These are phyloP conservation scores for Ophiognomonia clavigignenti-juglandacearum DNA, from an alignment of 2,329 filamentous ascomycete species.

Conservation along the genomic window DNA sequence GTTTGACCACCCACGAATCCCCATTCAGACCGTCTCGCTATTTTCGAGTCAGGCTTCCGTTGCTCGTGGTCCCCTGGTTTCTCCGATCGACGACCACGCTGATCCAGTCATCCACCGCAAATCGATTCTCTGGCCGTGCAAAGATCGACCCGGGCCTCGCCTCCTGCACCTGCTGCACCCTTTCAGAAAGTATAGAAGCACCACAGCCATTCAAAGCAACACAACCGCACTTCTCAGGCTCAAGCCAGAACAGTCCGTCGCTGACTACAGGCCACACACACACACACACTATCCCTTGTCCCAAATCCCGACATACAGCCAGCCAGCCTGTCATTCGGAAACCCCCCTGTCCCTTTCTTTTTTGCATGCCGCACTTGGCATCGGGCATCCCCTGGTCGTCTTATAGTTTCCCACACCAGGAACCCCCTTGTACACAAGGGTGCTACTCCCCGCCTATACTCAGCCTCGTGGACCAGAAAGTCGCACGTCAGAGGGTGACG, in stretches of 20 bases:
- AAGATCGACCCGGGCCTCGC: slow-evolving; percentile 16
- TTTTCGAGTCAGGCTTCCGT: slow-evolving; percentile 14
- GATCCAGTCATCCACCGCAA: slow-evolving; percentile 12
- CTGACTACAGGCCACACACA: slow-evolving; percentile 9
- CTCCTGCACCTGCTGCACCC: slow-evolving; percentile 6
- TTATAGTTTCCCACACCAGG: not conserved
- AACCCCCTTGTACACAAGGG: slow-evolving; percentile 1
- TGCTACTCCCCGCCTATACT: slow-evolving; percentile 12
- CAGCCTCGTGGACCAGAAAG: slow-evolving; percentile 16
- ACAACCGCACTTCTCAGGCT: not conserved
- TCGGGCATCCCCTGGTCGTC: slow-evolving; percentile 7
- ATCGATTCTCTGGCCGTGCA: slow-evolving; percentile 4
- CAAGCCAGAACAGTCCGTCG: slow-evolving; percentile 15
- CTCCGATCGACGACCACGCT: slow-evolving; percentile 8
- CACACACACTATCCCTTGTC: not conserved
- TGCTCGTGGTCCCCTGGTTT: slow-evolving; percentile 13
- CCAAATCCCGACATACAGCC: no score
- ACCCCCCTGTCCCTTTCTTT: slow-evolving; percentile 1
- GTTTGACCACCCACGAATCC: slow-evolving; percentile 2
- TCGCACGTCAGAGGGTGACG: slow-evolving; percentile 16
- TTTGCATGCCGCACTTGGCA: not conserved
- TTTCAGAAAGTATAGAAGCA: not conserved
- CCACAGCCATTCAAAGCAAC: slow-evolving; percentile 3
- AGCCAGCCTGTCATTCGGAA: no score
- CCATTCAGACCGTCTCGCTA: slow-evolving; percentile 12